Conservation (phyloP, 768 basidiomycete genomes). For the Chlorophyllum brunneum region DNA sequence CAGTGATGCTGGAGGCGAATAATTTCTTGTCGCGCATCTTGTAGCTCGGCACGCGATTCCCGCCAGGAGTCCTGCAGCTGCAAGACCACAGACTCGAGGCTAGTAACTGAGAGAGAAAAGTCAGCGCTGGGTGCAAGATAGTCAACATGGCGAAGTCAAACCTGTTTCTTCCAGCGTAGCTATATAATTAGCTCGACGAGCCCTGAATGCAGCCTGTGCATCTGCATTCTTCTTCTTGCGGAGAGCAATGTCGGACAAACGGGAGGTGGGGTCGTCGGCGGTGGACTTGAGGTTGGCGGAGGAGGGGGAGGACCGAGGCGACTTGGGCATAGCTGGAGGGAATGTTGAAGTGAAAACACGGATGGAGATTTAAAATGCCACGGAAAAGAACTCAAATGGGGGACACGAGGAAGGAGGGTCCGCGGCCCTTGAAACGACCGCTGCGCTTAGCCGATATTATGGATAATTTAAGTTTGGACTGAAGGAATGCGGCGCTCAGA, state of each 20-base stretch:
- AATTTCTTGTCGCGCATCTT: constrained; percentile 65
- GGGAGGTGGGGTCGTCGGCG: constrained; percentile 31
- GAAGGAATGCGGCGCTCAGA: constrained; percentile 42
- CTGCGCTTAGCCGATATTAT: constrained; percentile 44
- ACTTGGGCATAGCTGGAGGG: constrained; percentile 40
- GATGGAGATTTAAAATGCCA: constrained; percentile 53
- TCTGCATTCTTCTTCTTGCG: constrained; percentile 89
- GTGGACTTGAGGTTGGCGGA: constrained; percentile 28
- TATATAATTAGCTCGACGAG: constrained; percentile 81
- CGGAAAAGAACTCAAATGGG: constrained; percentile 60
- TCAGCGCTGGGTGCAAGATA: constrained; percentile 15
- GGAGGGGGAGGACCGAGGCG: constrained; percentile 27
- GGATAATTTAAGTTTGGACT: constrained; percentile 50
- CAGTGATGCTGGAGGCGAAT: constrained; percentile 57
- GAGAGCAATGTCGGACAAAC: constrained; percentile 63
- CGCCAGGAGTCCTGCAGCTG: constrained; percentile 80
- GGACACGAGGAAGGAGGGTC: constrained; percentile 64
- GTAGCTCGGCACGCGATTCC: constrained; percentile 56
- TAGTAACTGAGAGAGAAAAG: constrained; percentile 52
- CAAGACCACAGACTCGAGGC: constrained; percentile 78
- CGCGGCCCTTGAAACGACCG: constrained; percentile 46
- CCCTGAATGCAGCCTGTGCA: constrained; percentile 83
- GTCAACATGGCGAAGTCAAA: constrained; percentile 17
- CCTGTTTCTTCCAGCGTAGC: constrained; percentile 84
- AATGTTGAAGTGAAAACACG: constrained; percentile 24